A percentile compares a stretch with the other conserved stretches of the same genome.
phyloP scores from a whole-genome alignment of 148 eudicot species.

The Amaranthus palmeri region DNA sequence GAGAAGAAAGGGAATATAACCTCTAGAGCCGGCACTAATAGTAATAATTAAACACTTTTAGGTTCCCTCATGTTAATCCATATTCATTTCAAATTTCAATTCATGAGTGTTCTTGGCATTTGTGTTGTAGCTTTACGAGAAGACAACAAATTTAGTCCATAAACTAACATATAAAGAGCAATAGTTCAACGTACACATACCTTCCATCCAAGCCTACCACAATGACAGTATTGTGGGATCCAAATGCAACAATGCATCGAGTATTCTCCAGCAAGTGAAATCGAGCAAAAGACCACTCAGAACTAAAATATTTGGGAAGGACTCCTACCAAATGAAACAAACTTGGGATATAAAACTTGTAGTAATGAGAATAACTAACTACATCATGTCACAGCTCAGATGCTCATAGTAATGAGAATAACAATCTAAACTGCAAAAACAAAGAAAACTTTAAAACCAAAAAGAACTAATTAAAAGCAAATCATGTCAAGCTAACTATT shows the following conservation, averaged over 20 bases:
- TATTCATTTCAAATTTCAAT: too few species aligned
- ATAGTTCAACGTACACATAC: slow-evolving; percentile 25
- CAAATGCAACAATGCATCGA: slow-evolving; percentile 74
- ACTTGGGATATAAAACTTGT: not conserved
- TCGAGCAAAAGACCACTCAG: slow-evolving; percentile 98
- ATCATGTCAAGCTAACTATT: not conserved
- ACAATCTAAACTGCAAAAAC: not conserved
- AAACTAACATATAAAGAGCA: slow-evolving; percentile 1
- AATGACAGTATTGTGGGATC: slow-evolving; percentile 67
- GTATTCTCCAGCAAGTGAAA: slow-evolving; percentile 73
- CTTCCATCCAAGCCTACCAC: slow-evolving; percentile 91
- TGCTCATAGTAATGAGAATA: not conserved
- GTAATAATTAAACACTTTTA: not conserved
- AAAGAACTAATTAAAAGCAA: not conserved
- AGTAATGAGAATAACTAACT: not conserved
- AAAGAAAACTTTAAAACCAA: not conserved
- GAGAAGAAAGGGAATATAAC: too few species aligned
- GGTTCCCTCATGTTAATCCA: too few species aligned
- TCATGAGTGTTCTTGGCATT: too few species aligned
- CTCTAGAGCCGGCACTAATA: not conserved
- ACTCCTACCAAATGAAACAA: slow-evolving; percentile 46
- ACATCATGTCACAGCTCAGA: not conserved
- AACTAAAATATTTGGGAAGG: slow-evolving; percentile 88
- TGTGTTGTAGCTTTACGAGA: not conserved
- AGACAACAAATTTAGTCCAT: not conserved